phyloP scores from a whole-genome alignment of 495 filamentous ascomycete species.

The Neurospora tetraspora region DNA sequence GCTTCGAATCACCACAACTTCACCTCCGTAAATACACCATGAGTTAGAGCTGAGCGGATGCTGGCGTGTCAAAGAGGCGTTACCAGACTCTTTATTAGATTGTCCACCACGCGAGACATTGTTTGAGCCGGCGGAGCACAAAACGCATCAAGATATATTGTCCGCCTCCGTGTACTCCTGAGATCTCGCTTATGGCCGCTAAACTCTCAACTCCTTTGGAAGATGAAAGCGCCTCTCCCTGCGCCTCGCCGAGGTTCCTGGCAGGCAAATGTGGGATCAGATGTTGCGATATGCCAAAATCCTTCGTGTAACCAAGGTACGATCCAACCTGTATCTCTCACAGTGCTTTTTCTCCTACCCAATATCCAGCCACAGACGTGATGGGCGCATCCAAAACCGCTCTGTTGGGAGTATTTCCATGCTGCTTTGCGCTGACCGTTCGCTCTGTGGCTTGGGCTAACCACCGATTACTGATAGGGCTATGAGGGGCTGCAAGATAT shows the following conservation, averaged over 20 bases:
- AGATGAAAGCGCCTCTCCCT: neutral
- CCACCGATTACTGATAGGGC: neutral
- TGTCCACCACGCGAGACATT: neutral
- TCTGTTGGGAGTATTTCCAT: neutral
- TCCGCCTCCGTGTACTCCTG: neutral
- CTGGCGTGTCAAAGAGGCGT: neutral
- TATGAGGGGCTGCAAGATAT: neutral
- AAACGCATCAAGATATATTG: neutral
- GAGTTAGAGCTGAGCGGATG: neutral
- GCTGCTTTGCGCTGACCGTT: neutral
- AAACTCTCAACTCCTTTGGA: neutral
- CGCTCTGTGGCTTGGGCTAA: neutral
- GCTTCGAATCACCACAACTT: neutral
- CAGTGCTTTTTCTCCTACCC: neutral
- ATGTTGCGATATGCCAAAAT: neutral
- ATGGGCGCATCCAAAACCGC: neutral
- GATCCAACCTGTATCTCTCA: neutral
- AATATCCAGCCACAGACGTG: neutral
- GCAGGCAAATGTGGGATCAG: neutral
- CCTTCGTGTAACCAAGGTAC: neutral
- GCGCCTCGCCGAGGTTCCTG: neutral
- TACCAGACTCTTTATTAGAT: neutral
- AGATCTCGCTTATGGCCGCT: neutral
- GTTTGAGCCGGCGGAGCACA: neutral
- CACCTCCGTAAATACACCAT: neutral